Base-by-base conservation (phyloP, 1,139 yeast genomes). In the Saccharomyces hybrid region DNA sequence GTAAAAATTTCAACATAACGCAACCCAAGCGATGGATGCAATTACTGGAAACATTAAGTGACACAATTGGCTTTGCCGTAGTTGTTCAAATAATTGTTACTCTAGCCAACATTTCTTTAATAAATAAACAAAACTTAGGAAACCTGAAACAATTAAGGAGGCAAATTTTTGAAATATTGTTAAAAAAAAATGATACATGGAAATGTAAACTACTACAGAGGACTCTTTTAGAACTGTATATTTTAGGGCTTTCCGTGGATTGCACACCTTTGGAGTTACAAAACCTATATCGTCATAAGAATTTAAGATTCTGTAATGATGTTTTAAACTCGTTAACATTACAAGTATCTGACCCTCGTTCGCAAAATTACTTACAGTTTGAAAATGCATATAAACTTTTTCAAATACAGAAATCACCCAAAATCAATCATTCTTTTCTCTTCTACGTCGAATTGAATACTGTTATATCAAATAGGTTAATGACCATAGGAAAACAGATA, bases 391-490 rank as follows among this genome's bases (percentile, higher is more conserved):
- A 62, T 50, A 52, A 58, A n/a, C 49, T 51, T 27, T 59, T 56
- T 31, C 41, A 55, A 23, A 41, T 58, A 4, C 20, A 53, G 5
- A 26, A 25, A n/a, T 20, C 28, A 9, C 11, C 27, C 5, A 50
- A 46, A 7, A 28, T 23, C 2, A 52, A 54, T 30, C 47, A 58
- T 9, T 55, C 70, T 1, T 32, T 67, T 1, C 62, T 60, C 20
- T 52, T 61, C 7, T 60, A 58, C 54, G 26, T 66, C 0, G 64
- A 61, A 38, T 57, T 68, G 7, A 59, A 62, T 49, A 56, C 61
- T 52, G 52, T 58, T 4, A 58, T 59, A 4, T 65, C 69, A 2
- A 65, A 66, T 50, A 57, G 71, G 48, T 50, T 68, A 8, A 38
- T 65, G 50, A 60, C 67, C 0, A 46, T 68, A 2, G 66, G 61